Percentiles rank a stretch among this genome's conserved stretches.
phyloP scores from a whole-genome alignment of 768 basidiomycete species.

The Rickenella mellea region DNA sequence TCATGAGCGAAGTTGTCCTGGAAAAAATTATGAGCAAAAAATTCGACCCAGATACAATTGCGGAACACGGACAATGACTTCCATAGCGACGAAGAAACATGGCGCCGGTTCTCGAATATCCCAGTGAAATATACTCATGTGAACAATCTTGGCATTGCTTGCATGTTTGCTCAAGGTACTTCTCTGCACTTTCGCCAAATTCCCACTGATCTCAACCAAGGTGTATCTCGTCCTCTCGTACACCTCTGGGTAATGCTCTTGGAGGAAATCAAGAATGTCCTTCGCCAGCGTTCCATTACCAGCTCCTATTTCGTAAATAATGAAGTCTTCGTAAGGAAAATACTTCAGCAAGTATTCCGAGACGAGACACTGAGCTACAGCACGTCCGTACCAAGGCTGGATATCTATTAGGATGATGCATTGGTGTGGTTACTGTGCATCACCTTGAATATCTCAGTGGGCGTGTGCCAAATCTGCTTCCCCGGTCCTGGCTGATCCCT shows the following conservation, averaged over 20 bases:
- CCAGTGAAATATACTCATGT: constrained; percentile 86
- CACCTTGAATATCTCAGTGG: constrained; percentile 95
- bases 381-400: constrained; percentile 91
- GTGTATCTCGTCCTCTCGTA: constrained; percentile 89
- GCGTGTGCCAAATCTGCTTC: constrained; percentile 96
- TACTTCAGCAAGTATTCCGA: constrained; percentile 90
- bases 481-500: constrained; percentile 61
- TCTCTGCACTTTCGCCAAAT: constrained; percentile 64
- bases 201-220: constrained; percentile 89
- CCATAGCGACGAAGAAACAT: constrained; percentile 90
- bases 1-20: constrained; percentile 98
- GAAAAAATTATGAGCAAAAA: constrained; percentile 1
- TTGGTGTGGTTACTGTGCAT: constrained; percentile 6
- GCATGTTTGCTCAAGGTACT: constrained; percentile 53
- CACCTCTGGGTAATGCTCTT: constrained; percentile 74
- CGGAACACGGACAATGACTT: constrained; percentile 73
- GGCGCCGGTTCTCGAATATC: constrained; percentile 63
- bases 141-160: constrained; percentile 56
- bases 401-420: neutral
- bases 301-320: constrained; percentile 95
- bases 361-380: constrained; percentile 81
- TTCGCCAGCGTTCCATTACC: constrained; percentile 93
- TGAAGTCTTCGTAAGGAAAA: constrained; percentile 93
- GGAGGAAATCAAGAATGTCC: constrained; percentile 79
- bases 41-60: neutral